Percentiles rank a stretch among this genome's conserved stretches.
These are phyloP conservation scores for Brasilioporus rufonigricans DNA, from an alignment of 768 basidiomycete species.

Conservation along the genomic window DNA sequence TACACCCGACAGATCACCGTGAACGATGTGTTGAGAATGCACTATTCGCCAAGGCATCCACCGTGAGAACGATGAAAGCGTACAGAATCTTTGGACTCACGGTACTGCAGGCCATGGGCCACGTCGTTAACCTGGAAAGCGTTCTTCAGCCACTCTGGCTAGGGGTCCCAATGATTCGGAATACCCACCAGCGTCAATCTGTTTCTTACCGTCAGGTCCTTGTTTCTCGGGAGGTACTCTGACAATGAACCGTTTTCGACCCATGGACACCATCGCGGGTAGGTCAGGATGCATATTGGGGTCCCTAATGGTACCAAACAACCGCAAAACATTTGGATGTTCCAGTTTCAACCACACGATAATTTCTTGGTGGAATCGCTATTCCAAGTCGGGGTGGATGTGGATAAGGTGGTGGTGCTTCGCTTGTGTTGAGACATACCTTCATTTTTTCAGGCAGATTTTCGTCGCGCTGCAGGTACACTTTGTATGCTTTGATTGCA, in stretches of 20 bases:
- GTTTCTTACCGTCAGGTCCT: background rate
- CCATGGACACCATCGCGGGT: slow-evolving; percentile 1
- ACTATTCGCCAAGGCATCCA: background rate
- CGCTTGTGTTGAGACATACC: too few species aligned
- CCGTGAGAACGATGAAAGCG: background rate
- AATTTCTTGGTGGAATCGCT: too few species aligned
- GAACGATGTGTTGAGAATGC: background rate
- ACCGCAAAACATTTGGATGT: too few species aligned
- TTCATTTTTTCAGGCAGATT: too few species aligned
- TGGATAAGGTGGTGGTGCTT: too few species aligned
- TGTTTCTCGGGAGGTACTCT: background rate
- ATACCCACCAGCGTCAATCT: background rate
- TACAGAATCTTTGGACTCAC: background rate
- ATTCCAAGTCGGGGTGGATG: too few species aligned
- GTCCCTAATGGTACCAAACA: too few species aligned
- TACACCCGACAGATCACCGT: slow-evolving; percentile 1
- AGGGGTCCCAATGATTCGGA: background rate
- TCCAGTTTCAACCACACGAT: too few species aligned
- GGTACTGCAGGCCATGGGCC: slow-evolving; percentile 1
- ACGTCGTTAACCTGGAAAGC: background rate
- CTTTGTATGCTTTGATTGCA: background rate
- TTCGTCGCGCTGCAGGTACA: too few species aligned
- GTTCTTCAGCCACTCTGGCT: background rate
- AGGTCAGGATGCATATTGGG: background rate
- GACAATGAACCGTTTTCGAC: background rate